Evolutionary conservation across 2,329 filamentous ascomycete genomes (phyloP).

Genomic region (Verticillium tricorpus): DNA sequence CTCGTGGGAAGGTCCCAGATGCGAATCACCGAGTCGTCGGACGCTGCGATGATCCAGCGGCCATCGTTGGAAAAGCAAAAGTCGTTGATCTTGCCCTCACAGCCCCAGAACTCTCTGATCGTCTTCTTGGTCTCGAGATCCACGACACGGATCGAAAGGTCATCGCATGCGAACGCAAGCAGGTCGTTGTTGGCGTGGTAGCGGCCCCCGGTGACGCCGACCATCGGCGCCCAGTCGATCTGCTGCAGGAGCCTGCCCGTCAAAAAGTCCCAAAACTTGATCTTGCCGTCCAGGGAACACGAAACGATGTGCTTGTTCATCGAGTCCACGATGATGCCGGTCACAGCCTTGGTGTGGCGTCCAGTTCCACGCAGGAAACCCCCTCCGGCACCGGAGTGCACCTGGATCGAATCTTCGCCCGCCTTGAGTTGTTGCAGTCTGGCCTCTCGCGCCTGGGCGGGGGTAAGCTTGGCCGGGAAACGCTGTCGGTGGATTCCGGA

Average conservation of each 20-base stretch:
- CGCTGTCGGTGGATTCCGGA: constrained; percentile 84
- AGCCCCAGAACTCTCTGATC: constrained; percentile 89
- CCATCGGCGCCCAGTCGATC: constrained; percentile 78
- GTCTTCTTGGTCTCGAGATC: constrained; percentile 87
- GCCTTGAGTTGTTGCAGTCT: constrained; percentile 60
- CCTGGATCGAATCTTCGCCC: constrained; percentile 51
- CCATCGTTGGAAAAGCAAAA: constrained; percentile 90
- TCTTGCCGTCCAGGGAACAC: constrained; percentile 82
- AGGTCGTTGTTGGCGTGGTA: constrained; percentile 83
- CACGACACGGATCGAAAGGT: constrained; percentile 80
- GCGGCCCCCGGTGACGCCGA: constrained; percentile 68
- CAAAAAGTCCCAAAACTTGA: constrained; percentile 98
- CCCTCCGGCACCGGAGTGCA: constrained; percentile 40
- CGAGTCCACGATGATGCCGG: constrained; percentile 83
- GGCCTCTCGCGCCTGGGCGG: constrained; percentile 71
- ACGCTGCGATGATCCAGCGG: constrained; percentile 86
- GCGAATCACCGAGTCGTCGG: constrained; percentile 72
- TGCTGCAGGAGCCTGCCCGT: constrained; percentile 75
- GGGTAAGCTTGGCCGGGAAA: constrained; percentile 76
- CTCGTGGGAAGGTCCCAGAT: constrained; percentile 96
- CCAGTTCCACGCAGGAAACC: constrained; percentile 52
- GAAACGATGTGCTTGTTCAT: constrained; percentile 83
- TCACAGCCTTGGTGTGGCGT: constrained; percentile 77
- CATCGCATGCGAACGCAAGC: constrained; percentile 83
- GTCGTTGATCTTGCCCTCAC: constrained; percentile 68